Percentiles rank a stretch among this genome's conserved stretches.
These are phyloP conservation scores for Dunaliella sp. DNA, from an alignment of 139 green algal genomes.

Conservation along the genomic window DNA sequence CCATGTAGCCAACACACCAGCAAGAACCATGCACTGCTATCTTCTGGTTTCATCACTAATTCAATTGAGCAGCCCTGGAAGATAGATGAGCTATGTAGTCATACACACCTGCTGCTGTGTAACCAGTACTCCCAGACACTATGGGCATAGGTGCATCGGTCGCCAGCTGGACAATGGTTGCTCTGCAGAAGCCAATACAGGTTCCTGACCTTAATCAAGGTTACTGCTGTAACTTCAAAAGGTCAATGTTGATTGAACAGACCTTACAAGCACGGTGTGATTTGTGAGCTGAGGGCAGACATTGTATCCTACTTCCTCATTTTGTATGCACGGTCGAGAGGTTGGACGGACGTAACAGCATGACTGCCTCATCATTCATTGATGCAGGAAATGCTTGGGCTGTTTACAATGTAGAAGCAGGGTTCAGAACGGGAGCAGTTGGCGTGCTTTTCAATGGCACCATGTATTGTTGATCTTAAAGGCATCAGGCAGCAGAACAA, in stretches of 20 bases:
- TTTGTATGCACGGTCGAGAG: not conserved
- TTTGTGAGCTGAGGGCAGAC: too few species aligned
- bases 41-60: not conserved
- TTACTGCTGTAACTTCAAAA: too few species aligned
- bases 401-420: too few species aligned
- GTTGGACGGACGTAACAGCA: not conserved
- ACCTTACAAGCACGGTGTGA: not conserved
- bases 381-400: too few species aligned
- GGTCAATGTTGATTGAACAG: not conserved
- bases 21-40: not conserved
- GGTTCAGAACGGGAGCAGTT: too few species aligned
- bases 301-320: not conserved
- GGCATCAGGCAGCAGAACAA: too few species aligned
- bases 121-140: constrained; percentile 91
- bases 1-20: not conserved
- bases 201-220: too few species aligned
- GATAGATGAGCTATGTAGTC: too few species aligned
- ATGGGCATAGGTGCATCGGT: constrained; percentile 81
- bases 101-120: constrained; percentile 2
- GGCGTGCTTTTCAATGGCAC: too few species aligned
- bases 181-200: constrained; percentile 38
- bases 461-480: too few species aligned
- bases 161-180: constrained; percentile 64
- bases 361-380: not conserved
- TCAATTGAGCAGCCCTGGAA: too few species aligned